phyloP scores from a whole-genome alignment of 768 basidiomycete species.

The Coprinopsis sp. region DNA sequence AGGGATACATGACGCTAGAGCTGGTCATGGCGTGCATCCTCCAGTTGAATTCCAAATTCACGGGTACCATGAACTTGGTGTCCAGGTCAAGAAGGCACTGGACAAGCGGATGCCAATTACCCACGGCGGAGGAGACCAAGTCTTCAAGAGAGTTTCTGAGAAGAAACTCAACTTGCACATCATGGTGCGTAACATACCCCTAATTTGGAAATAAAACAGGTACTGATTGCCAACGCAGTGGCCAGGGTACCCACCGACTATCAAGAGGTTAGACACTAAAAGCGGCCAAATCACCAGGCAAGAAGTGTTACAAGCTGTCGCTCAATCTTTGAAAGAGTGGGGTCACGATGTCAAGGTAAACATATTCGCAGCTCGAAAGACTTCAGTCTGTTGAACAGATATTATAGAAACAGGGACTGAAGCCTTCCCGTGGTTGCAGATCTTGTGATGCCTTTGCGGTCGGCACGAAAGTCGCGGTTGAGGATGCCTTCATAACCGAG shows the following conservation, averaged over 20 bases:
- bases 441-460: constrained; percentile 36
- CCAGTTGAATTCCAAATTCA: constrained; percentile 27
- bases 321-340: constrained; percentile 26
- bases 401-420: constrained; percentile 17
- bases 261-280: constrained; percentile 34
- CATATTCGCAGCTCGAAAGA: constrained; percentile 1
- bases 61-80: constrained; percentile 25
- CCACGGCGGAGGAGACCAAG: constrained; percentile 17
- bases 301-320: constrained; percentile 26
- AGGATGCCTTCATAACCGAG: constrained; percentile 34
- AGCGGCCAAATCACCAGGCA: constrained; percentile 27
- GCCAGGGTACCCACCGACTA: constrained; percentile 43
- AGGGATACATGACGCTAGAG: constrained; percentile 3
- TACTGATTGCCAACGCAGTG: constrained; percentile 28
- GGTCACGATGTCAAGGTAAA: constrained; percentile 28
- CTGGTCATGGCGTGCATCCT: constrained; percentile 16
- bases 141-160: constrained; percentile 16
- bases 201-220: neutral
- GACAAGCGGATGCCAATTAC: constrained; percentile 14
- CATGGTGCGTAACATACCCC: constrained; percentile 21
- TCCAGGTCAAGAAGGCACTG: constrained; percentile 26
- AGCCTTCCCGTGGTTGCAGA: constrained; percentile 29
- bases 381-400: too few species aligned
- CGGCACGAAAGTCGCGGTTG: constrained; percentile 10
- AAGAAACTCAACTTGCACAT: constrained; percentile 32